Conservation (phyloP, 306 rosid species). For the Castanopsis chinensis region DNA sequence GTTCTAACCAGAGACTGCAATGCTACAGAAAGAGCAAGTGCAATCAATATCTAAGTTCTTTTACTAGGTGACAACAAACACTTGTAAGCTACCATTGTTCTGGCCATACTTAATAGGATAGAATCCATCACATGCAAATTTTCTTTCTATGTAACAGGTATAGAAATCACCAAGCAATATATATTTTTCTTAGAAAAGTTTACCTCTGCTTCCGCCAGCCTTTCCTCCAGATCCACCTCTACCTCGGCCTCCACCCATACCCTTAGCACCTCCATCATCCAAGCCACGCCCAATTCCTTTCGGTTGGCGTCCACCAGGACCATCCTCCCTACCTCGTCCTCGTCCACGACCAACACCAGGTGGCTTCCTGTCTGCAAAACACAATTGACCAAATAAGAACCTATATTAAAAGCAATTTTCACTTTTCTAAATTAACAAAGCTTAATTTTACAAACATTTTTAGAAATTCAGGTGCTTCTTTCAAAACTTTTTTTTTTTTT, state of each 20-base stretch:
- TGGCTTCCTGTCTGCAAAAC: slow-evolving; percentile 79
- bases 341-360: slow-evolving; percentile 98
- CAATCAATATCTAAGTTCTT: not conserved
- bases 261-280: slow-evolving; percentile 80
- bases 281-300: slow-evolving; percentile 94
- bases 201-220: slow-evolving; percentile 83
- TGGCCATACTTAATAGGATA: not conserved
- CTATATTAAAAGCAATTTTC: not conserved
- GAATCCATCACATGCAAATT: not conserved
- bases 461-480: not conserved
- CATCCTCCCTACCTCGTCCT: slow-evolving; percentile 93
- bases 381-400: not conserved
- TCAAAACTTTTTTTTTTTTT: not conserved
- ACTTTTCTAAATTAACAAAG: not conserved
- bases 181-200: slow-evolving; percentile 4
- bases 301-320: slow-evolving; percentile 68
- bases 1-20: not conserved
- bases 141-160: not conserved
- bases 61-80: not conserved
- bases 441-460: not conserved
- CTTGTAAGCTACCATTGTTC: slow-evolving; percentile 2
- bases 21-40: not conserved
- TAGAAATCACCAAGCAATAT: not conserved
- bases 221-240: slow-evolving; percentile 81
- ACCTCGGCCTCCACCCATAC: slow-evolving; percentile 86